phyloP scores from a whole-genome alignment of 2,329 filamentous ascomycete species.

The Dichotomopilus funicola region DNA sequence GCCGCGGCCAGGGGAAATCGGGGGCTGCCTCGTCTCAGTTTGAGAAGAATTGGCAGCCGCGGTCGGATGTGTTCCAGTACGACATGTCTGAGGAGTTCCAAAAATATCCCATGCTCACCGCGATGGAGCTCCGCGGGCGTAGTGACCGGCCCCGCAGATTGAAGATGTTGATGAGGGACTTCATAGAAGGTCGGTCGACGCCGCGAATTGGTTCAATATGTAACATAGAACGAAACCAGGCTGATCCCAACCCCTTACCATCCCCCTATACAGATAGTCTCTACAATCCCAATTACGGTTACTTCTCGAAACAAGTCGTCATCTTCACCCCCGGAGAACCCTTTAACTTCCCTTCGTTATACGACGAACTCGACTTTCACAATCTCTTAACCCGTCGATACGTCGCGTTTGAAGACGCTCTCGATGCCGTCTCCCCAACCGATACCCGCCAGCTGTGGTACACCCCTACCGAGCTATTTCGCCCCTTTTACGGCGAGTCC shows the following conservation, averaged over 20 bases:
- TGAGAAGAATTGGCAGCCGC: conserved; percentile 80
- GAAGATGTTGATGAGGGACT: conserved; percentile 96
- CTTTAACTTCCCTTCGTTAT: conserved; percentile 76
- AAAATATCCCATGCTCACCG: conserved; percentile 76
- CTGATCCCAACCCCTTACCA: background rate
- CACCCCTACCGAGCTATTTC: conserved; percentile 94
- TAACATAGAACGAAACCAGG: background rate
- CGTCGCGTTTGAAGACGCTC: conserved; percentile 78
- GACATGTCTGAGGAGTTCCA: conserved; percentile 78
- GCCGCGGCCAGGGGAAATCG: conserved; percentile 8
- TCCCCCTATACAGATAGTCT: conserved; percentile 63
- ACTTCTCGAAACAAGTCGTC: conserved; percentile 92
- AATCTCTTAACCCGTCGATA: conserved; percentile 70
- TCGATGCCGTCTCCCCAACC: conserved; percentile 67
- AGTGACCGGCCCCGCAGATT: conserved; percentile 75
- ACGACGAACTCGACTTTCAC: conserved; percentile 83
- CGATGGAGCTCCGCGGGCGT: conserved; percentile 65
- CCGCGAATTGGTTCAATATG: background rate
- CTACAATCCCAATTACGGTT: conserved; percentile 91
- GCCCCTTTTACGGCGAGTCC: conserved; percentile 93
- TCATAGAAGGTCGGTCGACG: conserved; percentile 70
- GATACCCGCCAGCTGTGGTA: conserved; percentile 91
- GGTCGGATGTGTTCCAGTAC: conserved; percentile 64
- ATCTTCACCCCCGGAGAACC: conserved; percentile 91
- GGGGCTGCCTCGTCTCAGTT: conserved; percentile 30